Evolutionary conservation across 2,329 filamentous ascomycete genomes (phyloP).

Genomic region (Gremmenia infestans): DNA sequence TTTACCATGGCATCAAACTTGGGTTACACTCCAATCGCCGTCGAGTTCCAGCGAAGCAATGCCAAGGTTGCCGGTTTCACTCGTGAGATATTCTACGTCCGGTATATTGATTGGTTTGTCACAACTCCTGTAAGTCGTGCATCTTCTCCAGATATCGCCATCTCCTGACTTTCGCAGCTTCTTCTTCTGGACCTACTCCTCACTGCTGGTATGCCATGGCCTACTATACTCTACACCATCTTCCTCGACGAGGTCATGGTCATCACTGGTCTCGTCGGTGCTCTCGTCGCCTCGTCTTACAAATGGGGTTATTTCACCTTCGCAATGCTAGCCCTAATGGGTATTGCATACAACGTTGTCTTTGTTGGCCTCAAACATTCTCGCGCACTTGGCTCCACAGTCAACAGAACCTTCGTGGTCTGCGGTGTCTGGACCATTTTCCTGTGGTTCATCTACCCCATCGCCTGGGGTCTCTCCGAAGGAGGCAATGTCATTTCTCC

Average conservation of each 20-base stretch:
- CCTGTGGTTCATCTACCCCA: constrained; percentile 61
- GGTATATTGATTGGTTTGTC: constrained; percentile 60
- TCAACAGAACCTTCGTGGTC: constrained; percentile 48
- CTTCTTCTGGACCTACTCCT: constrained; percentile 58
- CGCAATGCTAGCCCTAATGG: constrained; percentile 49
- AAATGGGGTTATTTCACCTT: constrained; percentile 66
- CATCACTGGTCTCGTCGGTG: constrained; percentile 60
- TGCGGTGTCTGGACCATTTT: constrained; percentile 55
- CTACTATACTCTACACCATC: constrained; percentile 57
- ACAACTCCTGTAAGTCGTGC: constrained; percentile 47
- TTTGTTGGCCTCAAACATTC: constrained; percentile 54
- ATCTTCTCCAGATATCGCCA: not conserved
- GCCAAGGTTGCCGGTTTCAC: constrained; percentile 44
- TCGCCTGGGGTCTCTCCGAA: constrained; percentile 59
- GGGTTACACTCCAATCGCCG: constrained; percentile 57
- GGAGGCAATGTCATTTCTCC: constrained; percentile 61
- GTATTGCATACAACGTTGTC: constrained; percentile 55
- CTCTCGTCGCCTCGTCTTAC: constrained; percentile 56
- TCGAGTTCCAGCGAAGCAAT: constrained; percentile 47
- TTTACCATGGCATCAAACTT: constrained; percentile 64
- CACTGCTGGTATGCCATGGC: constrained; percentile 59
- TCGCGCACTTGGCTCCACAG: constrained; percentile 45
- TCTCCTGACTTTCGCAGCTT: constrained; percentile 31
- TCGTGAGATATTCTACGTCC: constrained; percentile 61
- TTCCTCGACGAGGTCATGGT: constrained; percentile 64